Evolutionary conservation across 1,139 yeast species (phyloP), one percentile per base, ranked within the genome.

Genomic region (Magnusiomyces clavatus): DNA sequence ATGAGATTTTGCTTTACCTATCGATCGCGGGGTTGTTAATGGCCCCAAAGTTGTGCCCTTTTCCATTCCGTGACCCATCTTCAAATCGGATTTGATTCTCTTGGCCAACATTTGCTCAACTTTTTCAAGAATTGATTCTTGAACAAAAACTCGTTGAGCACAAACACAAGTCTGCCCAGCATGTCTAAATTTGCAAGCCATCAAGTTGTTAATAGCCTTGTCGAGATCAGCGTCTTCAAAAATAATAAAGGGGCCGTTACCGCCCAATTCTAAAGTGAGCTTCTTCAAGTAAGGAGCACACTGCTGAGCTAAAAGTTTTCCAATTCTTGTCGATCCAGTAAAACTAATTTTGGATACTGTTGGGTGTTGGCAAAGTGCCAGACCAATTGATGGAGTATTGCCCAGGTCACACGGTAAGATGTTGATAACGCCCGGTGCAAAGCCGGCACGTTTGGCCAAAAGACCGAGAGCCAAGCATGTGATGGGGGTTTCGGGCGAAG

Each of bases 131-230:
- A 85, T 71, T 50, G 77, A 81, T 61, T 83, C 88, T 70, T 86
- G 95, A 56, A 86, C 80, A 67, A 81, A 83, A 51, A 86, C 72
- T 68, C 95, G 82, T 48, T 95, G 85, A 59, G 94, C 92, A 43
- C 95, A 95, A 66, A 86, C 82, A 72, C 95, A 86, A 53, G 84
- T 90, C 72, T 86, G 95, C 68, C 95, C 95, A 57, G 82, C 76
- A 73, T 81, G 76, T 60, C 77, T 73, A 68, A 77, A 73, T 57
- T 72, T 70, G 66, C 52, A 49, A 12, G 46, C 12, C 55, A 52
- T 50, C 31, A 52, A 40, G 35, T 49, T 48, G 14, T 34, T 61
- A 56, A 84, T 81, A 54, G 94, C 81, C 61, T 72, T 70, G 51
- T 79, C 80, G 52, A 86, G 61, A 61, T 86, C 80, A 55, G 86